These are phyloP conservation scores for Yamadazyma diddensiae DNA, from an alignment of 1,139 yeast species.

Conservation along the genomic window DNA sequence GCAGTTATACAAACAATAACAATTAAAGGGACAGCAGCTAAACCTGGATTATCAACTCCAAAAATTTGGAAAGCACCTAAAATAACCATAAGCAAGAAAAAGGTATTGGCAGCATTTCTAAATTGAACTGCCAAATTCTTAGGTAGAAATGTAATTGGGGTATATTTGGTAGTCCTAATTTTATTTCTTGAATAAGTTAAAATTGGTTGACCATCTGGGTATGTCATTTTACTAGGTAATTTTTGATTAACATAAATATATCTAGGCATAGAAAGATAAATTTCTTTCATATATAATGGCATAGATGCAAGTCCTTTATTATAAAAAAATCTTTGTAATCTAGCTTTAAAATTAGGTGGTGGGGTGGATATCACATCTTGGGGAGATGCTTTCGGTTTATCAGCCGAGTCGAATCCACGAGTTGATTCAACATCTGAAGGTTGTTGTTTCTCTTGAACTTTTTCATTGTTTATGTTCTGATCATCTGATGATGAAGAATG, in stretches of 20 bases:
- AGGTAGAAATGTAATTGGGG: conserved; percentile 85
- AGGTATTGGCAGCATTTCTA: conserved; percentile 84
- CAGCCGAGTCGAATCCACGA: background rate
- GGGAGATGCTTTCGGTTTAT: conserved; percentile 1
- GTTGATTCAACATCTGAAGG: background rate
- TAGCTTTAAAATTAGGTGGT: conserved; percentile 33
- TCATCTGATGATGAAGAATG: conserved; percentile 1
- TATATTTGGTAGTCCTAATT: conserved; percentile 92
- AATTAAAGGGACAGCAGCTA: conserved; percentile 90
- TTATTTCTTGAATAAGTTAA: conserved; percentile 74
- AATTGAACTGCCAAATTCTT: conserved; percentile 80
- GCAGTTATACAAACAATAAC: conserved; percentile 90
- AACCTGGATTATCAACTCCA: conserved; percentile 87
- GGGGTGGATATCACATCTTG: conserved; percentile 24
- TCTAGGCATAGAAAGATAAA: conserved; percentile 36
- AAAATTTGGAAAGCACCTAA: conserved; percentile 86
- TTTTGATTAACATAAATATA: conserved; percentile 36
- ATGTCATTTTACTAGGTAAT: conserved; percentile 29
- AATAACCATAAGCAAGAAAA: conserved; percentile 77
- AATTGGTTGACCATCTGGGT: conserved; percentile 55
- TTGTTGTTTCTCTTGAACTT: background rate
- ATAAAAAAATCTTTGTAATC: conserved; percentile 27
- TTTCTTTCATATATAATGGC: conserved; percentile 35
- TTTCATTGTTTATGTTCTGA: background rate
- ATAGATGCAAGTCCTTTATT: conserved; percentile 29